Base-by-base conservation (phyloP, 2,329 filamentous ascomycete genomes). In the Rutstroemia sp. region DNA sequence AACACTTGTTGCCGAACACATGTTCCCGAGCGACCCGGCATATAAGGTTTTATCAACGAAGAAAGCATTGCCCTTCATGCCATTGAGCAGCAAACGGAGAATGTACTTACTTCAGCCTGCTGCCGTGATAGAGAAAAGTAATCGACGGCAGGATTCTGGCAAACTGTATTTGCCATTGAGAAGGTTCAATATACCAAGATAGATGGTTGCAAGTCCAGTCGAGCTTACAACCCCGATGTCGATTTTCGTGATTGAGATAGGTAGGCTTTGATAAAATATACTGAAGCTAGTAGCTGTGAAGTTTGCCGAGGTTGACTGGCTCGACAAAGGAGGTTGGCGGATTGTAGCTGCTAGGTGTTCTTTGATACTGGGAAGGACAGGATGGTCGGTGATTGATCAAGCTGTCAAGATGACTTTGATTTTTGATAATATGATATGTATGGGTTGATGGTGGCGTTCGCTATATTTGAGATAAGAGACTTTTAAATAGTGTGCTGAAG, bases 61-160 rank as follows among this genome's bases (percentile, higher is more conserved):
- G 10, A 45, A 9, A 9, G 3, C 6, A 12, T 45, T 21, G n/a
- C 19, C 12, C 19, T 19, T 45, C n/a, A 9, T 21, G n/a, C 19
- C 6, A 10, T 23, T 19, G 34, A 9, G n/a, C n/a, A 3, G 5
- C 25, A 19, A 49, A 45, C 5, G 27, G 14, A 37, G 23, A 8
- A 48, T 46, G 8, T 12, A 62, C 62, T 54, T 60, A 64, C 62
- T 58, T 63, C 60, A 45, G 56, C 41, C 58, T 53, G 52, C 51
- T 62, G 60, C 21, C 42, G 58, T 23, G 54, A 52, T 21, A 58
- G 49, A 46, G 62, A 56, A 48, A 59, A 64, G 42, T 60, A 63
- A 52, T 64, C 61, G 47, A 59, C 56, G 44, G 56, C 54, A 53
- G 59, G 58, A 39, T 51, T 50, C 46, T 61, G 59, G 42, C 59